Conservation (phyloP, 495 filamentous ascomycete species). For the Lophiotrema nucula region DNA sequence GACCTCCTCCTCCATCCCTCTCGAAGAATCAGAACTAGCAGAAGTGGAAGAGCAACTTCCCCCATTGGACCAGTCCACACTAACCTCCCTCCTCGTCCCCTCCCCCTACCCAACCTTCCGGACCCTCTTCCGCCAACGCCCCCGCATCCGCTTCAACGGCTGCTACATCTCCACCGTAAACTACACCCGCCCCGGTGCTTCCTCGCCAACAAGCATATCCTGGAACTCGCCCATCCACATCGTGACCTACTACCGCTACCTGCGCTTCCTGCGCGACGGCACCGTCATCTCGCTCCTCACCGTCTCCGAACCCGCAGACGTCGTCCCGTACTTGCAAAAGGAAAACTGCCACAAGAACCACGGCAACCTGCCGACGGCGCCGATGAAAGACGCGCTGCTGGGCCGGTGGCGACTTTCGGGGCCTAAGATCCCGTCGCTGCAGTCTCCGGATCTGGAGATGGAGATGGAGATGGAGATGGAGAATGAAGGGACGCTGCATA, state of each 20-base stretch:
- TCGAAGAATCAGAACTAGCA: too few species aligned
- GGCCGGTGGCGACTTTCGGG: constrained; percentile 61
- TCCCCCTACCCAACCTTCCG: constrained; percentile 49
- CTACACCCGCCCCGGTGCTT: constrained; percentile 79
- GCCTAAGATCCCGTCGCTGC: constrained; percentile 17
- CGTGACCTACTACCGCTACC: constrained; percentile 95
- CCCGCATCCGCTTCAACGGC: constrained; percentile 88
- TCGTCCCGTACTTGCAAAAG: constrained; percentile 63
- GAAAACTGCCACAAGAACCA: constrained; percentile 44
- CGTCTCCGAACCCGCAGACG: constrained; percentile 76
- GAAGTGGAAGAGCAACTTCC: constrained; percentile 1
- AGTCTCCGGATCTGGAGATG: background rate
- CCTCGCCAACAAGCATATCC: constrained; percentile 53
- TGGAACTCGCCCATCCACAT: constrained; percentile 91
- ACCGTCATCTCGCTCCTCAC: constrained; percentile 73
- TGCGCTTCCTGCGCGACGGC: constrained; percentile 92
- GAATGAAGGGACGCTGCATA: constrained; percentile 63
- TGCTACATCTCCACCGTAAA: constrained; percentile 96
- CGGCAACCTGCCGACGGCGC: constrained; percentile 41
- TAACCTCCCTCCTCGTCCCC: constrained; percentile 44
- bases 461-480: constrained; percentile 35
- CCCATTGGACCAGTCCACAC: background rate
- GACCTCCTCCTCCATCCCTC: background rate
- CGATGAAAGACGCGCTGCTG: constrained; percentile 61
- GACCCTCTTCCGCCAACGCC: constrained; percentile 73